phyloP scores from a whole-genome alignment of 2,329 filamentous ascomycete genomes.

The Coniochaeta pulveracea region DNA sequence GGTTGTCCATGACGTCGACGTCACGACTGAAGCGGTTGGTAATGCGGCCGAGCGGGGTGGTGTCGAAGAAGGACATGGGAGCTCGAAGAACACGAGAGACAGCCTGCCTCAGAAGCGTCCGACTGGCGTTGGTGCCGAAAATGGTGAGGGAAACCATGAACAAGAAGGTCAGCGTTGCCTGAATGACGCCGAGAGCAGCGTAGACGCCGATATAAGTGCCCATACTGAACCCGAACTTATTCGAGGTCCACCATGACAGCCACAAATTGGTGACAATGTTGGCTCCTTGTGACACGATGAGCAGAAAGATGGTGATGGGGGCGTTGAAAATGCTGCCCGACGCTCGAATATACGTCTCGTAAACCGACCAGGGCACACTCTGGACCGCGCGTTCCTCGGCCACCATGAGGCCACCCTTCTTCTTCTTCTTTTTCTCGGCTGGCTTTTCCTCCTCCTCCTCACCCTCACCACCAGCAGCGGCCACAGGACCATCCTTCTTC shows the following conservation, averaged over 20 bases:
- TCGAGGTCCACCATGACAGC: slow-evolving; percentile 87
- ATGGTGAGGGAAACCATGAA: slow-evolving; percentile 73
- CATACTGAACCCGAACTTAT: slow-evolving; percentile 56
- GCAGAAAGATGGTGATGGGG: slow-evolving; percentile 48
- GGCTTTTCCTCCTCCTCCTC: slow-evolving; percentile 41
- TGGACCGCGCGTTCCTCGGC: slow-evolving; percentile 56
- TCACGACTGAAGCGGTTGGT: slow-evolving; percentile 95
- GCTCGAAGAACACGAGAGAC: slow-evolving; percentile 64
- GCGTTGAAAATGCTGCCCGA: slow-evolving; percentile 62
- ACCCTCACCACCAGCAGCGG: too few relatives aligned
- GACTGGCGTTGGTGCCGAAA: slow-evolving; percentile 71
- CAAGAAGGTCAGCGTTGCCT: slow-evolving; percentile 65
- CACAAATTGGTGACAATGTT: slow-evolving; percentile 85
- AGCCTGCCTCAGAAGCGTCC: slow-evolving; percentile 68
- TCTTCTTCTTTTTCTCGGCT: slow-evolving; percentile 40
- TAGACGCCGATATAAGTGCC: slow-evolving; percentile 64
- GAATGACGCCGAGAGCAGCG: slow-evolving; percentile 58
- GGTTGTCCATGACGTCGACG: slow-evolving; percentile 94
- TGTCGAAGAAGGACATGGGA: slow-evolving; percentile 92
- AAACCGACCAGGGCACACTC: slow-evolving; percentile 72
- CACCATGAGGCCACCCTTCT: slow-evolving; percentile 59
- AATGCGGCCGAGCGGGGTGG: slow-evolving; percentile 86
- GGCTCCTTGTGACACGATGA: slow-evolving; percentile 65
- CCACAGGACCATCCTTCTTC: slow-evolving; percentile 22
- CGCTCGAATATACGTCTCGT: slow-evolving; percentile 64